Evolutionary conservation across 2,329 filamentous ascomycete genomes (phyloP), one percentile per base, ranked within the genome.

Genomic region (Aquanectria penicillioides): DNA sequence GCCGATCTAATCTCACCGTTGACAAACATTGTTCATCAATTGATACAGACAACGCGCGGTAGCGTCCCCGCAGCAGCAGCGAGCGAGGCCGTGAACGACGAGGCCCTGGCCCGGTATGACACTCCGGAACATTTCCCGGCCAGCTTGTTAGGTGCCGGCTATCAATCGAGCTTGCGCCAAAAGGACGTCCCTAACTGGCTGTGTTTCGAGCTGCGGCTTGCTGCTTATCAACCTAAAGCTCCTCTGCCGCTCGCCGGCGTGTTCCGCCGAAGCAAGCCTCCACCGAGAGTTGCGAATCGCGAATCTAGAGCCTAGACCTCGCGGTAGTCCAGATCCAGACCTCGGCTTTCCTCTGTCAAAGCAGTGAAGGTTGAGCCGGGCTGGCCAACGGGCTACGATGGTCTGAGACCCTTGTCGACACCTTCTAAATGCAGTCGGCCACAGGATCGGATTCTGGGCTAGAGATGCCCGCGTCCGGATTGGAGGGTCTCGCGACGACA

Each of bases 351-450:
- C 40, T 22, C 36, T 37, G 22, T 29, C 29, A 28, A 40, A 8
- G 11, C 23, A 15, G 52, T 20, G 41, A 41, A 5, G 41, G 50
- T 52, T 65, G 48, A 37, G 23, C 36, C 26, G 33, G 12, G 33
- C 13, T 40, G 40, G 10, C 54, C 44, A 56, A 44, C 49, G 23
- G 36, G 31, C n/a, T 31, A 31, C 41, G 26, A 23, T 22, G 41
- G 12, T 26, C 59, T 61, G 37, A 15, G 18, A 20, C 57, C 65
- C 59, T 49, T 69, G 65, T 41, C 40, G 48, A n/a, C 28, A 31
- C 47, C 40, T 57, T 55, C 64, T 61, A 17, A 56, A 66, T 61
- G 40, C 51, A 61, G 65, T 46, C 53, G 59, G 55, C 48, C 59
- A 65, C 62, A 69, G 57, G 25, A 43, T 34, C 33, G 48, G 48